phyloP scores from a whole-genome alignment of 805 yeast genomes.

The Lachancea dasiensis region DNA sequence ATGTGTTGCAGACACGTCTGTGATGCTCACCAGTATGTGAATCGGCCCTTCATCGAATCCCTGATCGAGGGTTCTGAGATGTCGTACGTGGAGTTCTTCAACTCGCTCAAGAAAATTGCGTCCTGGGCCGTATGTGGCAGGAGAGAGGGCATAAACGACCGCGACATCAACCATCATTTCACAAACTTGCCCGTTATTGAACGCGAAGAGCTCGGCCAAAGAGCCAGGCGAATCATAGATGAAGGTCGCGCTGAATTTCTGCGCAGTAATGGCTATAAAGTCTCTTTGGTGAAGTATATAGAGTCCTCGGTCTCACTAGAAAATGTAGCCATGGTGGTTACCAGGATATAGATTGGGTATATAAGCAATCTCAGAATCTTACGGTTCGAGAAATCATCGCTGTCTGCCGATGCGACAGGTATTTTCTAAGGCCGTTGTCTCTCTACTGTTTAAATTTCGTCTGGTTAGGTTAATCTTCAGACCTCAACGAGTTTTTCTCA shows the following conservation, averaged over 20 bases:
- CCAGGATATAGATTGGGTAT: background rate
- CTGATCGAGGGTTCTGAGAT: constrained; percentile 42
- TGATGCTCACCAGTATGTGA: constrained; percentile 40
- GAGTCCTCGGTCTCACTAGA: constrained; percentile 56
- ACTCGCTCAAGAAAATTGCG: constrained; percentile 53
- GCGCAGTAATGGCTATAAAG: constrained; percentile 40
- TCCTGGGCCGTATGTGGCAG: constrained; percentile 88
- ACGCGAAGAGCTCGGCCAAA: constrained; percentile 56
- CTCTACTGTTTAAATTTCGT: too few species aligned
- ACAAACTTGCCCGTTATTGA: constrained; percentile 42
- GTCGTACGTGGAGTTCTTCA: constrained; percentile 34
- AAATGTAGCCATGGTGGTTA: constrained; percentile 50
- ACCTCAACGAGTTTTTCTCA: too few species aligned
- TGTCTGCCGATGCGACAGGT: too few species aligned
- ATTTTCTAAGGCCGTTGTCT: too few species aligned
- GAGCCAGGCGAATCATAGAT: constrained; percentile 70
- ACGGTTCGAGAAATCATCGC: too few species aligned
- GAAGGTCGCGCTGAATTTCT: constrained; percentile 46
- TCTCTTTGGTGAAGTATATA: constrained; percentile 54
- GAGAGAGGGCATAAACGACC: constrained; percentile 36
- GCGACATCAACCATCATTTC: constrained; percentile 38
- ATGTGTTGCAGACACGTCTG: constrained; percentile 93
- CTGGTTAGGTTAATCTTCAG: too few species aligned
- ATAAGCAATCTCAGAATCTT: background rate
- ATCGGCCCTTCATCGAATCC: constrained; percentile 18